Conservation (phyloP, 495 filamentous ascomycete genomes). For the Trichoderma virens region DNA sequence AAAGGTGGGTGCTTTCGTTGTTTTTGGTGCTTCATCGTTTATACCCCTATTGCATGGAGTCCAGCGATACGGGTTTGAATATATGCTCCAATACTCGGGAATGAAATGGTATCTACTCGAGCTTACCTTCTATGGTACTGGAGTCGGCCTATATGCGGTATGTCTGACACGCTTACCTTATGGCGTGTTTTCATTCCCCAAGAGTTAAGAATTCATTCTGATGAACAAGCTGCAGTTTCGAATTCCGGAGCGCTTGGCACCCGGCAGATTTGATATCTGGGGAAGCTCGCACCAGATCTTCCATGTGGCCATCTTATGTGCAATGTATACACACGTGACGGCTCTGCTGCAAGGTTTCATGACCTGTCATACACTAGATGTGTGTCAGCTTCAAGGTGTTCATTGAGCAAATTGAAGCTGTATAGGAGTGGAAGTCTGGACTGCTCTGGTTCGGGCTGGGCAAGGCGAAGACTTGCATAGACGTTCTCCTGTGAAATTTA, state of each 20-base stretch:
- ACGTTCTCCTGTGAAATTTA: no score
- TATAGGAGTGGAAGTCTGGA: no score
- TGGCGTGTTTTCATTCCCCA: no score
- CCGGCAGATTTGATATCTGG: slow-evolving; percentile 64
- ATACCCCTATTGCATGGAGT: not conserved
- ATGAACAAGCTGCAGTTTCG: not conserved
- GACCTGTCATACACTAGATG: not conserved
- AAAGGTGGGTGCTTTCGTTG: not conserved
- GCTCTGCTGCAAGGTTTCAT: not conserved
- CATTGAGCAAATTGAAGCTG: not conserved
- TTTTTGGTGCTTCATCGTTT: not conserved
- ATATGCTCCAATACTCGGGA: not conserved
- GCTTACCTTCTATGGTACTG: not conserved
- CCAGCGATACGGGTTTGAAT: not conserved
- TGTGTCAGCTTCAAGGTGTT: not conserved
- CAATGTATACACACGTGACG: slow-evolving; percentile 52
- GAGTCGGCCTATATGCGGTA: not conserved
- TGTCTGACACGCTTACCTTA: not conserved
- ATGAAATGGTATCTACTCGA: not conserved
- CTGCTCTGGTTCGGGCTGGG: no score
- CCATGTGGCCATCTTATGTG: slow-evolving; percentile 61
- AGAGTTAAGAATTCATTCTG: not conserved
- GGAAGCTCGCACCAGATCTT: slow-evolving; percentile 77
- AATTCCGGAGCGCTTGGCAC: slow-evolving; percentile 51
- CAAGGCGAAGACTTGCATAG: no score